Base-by-base conservation (phyloP, 164 flowering plant genomes). In the Vitis amurensis region DNA sequence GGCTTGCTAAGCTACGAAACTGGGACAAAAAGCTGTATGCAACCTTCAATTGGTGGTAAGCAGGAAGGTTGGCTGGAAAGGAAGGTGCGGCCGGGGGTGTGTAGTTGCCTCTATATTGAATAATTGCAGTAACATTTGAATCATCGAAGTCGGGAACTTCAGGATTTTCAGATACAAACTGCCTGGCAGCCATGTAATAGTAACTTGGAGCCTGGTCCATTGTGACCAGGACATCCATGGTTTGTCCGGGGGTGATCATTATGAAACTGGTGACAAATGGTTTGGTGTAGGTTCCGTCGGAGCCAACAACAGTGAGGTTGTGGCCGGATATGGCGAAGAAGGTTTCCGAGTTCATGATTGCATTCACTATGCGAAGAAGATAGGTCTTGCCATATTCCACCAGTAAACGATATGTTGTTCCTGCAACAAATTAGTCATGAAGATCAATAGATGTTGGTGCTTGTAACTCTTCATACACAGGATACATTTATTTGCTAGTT, bases 61-160 rank as follows among this genome's bases (percentile, higher is more conserved):
- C 11, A 1, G 86, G 86, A 17, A 78, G 67, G 11, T 75, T 61
- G 29, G 10, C 47, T n/a, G 64, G 31, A 11, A 73, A 48, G 1
- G 63, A 11, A 0, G 79, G n/a, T 3, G 27, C 27, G 27, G 27
- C 27, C 27, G 77, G 69, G 4, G 60, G 4, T 0, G 64, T 49
- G 66, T 29, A 60, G 30, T 50, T 50, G 52, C 72, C 74, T 0
- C 3, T 47, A 61, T 84, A 84, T 23, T 69, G 51, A 1, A 84
- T 17, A 52, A 81, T 72, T 3, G 80, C 84, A 1, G 84, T 73
- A 23, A 79, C 64, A 19, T 73, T 76, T n/a, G 77, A 68, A 60
- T 76, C 67, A 48, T 74, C 82, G 53, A 10, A 76, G 15, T 12
- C 27, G 12, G 61, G 15, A 2, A 9, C 19, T 17, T 17, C 56